Conservation (phyloP, 202 grass and related monocot genomes). For the Eragrostis tef region DNA sequence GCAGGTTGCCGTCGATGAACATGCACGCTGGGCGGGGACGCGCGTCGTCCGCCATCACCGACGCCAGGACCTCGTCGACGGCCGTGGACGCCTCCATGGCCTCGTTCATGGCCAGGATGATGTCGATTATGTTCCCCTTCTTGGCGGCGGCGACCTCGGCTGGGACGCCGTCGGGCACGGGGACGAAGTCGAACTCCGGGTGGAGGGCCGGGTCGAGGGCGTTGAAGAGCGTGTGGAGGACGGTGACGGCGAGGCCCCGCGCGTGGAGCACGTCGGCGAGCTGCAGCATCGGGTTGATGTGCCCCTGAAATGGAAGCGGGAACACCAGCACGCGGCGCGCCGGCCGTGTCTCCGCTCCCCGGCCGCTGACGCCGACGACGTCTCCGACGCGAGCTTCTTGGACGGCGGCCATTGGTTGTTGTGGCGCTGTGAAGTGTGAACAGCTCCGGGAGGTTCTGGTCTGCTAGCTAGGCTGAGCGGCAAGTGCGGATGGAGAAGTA, state of each 20-base stretch:
- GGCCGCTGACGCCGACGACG: too few relatives aligned
- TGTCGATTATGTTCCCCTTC: background rate
- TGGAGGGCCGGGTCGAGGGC: slow-evolving; percentile 25
- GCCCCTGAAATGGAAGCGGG: slow-evolving; percentile 65
- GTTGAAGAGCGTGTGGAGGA: slow-evolving; percentile 51
- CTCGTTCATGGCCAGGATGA: slow-evolving; percentile 51
- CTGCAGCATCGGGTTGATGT: slow-evolving; percentile 68
- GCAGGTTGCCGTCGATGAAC: slow-evolving; percentile 49
- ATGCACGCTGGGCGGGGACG: slow-evolving; percentile 37
- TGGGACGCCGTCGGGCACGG: slow-evolving; percentile 29
- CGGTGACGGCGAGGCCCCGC: slow-evolving; percentile 43
- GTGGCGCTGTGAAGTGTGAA: too few relatives aligned
- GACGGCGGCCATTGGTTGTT: too few relatives aligned
- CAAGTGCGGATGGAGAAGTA: too few relatives aligned
- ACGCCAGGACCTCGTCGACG: slow-evolving; percentile 3
- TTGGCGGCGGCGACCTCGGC: background rate
- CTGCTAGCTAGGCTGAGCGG: too few relatives aligned
- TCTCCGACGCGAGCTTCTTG: too few relatives aligned
- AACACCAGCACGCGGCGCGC: slow-evolving; percentile 43
- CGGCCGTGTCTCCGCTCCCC: background rate
- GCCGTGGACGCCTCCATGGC: slow-evolving; percentile 33
- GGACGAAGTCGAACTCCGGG: slow-evolving; percentile 47
- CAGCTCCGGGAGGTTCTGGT: too few relatives aligned
- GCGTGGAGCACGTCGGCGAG: slow-evolving; percentile 58
- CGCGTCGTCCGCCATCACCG: background rate